Base-by-base conservation (phyloP, 176 grass and related monocot species). In the Calamus simplicifolius region DNA sequence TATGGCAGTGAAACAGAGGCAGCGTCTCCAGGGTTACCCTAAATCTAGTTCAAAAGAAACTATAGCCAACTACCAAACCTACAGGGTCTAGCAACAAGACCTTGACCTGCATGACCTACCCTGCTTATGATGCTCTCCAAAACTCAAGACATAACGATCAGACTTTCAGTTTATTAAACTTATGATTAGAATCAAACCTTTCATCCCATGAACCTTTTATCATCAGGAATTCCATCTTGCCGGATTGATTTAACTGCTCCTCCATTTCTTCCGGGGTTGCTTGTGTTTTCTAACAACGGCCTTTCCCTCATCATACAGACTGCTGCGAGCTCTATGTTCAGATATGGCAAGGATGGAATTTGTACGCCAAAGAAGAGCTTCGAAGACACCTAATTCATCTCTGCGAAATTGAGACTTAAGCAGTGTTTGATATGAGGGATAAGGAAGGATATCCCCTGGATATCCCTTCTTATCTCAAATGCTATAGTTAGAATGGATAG, bases 211-310 rank as follows among this genome's bases (percentile, higher is more conserved):
- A 97, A 85, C 25, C 73, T 73, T 67, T 85, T 91, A 16, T 91
- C 84, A 49, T 85, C 81, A 64, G 83, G 80, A 59, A 97, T 88
- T 56, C 78, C 93, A 64, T 97, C 87, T 71, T 66, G 65, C 19
- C 67, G 56, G 64, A 97, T 63, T 71, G 84, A 64, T 74, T 75
- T 75, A 97, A 75, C 27, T 97, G 93, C 50, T 78, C 18, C 56
- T 88, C 69, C 4, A 97, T 87, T 82, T 97, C 87, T 82, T 97
- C 84, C 38, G 81, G 79, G 26, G 83, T 90, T 65, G 93, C 66
- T 97, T 92, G 63, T 97, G 73, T 75, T 97, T 97, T 76, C 69
- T 88, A 76, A 97, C 75, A 68, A 92, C 76, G 28, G 87, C 84
- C 72, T 81, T 97, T 16, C 64, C 93, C 65, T 92, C 93, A 15